Base-by-base conservation (phyloP, 345 rosid genomes). In the Melastoma malabathricum region DNA sequence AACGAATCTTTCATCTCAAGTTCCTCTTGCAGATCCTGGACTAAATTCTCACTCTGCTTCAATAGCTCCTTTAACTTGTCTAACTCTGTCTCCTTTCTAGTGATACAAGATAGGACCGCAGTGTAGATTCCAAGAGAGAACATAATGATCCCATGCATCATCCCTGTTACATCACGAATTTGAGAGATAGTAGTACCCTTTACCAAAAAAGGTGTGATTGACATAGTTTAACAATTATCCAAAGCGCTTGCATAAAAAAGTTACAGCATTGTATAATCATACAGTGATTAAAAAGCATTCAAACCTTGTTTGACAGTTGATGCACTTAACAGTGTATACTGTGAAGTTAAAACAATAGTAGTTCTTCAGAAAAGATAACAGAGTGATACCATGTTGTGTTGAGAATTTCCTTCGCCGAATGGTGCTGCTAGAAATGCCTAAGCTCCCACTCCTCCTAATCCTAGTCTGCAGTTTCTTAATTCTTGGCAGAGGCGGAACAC, bases 21-120 rank as follows among this genome's bases (percentile, higher is more conserved):
- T 65, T 82, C 93, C 46, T 82, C 92, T 39, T 83, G 86, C 38
- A 89, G 64, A 71, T 79, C 92, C 64, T 77, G 85, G 51, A 77
- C 93, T 74, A 84, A 61, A 67, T 70, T 75, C 49, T 82, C 79
- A 7, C 79, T 69, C 61, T 74, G 81, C 76, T 72, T 79, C 72
- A 73, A 64, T 57, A 69, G 54, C 14, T 62, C 75, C 55, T 73
- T 74, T 59, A 72, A 53, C 50, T 82, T 74, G 54, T 71, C 71
- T 50, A 61, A 58, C 60, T 77, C 79, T 58, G 64, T 61, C 67
- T 64, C 71, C 59, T 67, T 82, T 38, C 74, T 60, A 3, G 77
- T 25, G 49, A 67, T 46, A 3, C 89, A 79, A 55, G 82, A 70
- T 61, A 83, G 54, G 54, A 83, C 55, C 44, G 89, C 97, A 46